phyloP scores from a whole-genome alignment of 2,329 filamentous ascomycete species.

The Atkinsonella hypoxylon region DNA sequence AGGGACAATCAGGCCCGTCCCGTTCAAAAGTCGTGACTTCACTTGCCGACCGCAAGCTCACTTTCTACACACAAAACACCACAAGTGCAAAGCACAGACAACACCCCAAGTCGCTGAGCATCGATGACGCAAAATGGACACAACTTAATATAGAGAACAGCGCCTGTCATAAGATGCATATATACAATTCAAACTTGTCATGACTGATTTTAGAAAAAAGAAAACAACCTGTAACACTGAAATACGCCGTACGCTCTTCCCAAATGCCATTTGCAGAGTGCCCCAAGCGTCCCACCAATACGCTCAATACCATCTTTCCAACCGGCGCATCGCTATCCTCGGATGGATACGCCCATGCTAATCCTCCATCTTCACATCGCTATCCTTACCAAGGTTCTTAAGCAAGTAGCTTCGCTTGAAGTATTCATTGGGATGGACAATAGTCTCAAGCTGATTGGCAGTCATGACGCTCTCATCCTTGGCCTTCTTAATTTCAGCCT shows the following conservation, averaged over 20 bases:
- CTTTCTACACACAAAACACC: no score
- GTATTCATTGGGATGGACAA: conserved; percentile 95
- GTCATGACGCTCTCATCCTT: conserved; percentile 64
- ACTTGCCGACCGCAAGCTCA: no score
- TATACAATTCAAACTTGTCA: no score
- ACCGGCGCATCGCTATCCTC: background rate
- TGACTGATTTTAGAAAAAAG: background rate
- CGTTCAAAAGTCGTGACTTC: no score
- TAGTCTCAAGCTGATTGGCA: conserved; percentile 74
- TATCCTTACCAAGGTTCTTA: conserved; percentile 57
- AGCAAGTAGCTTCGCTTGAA: conserved; percentile 90
- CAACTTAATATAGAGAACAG: no score
- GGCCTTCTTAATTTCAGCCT: conserved; percentile 61
- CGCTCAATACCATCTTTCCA: background rate
- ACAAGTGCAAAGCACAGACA: no score
- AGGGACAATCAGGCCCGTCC: no score
- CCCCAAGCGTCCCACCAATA: background rate
- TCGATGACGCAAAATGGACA: no score
- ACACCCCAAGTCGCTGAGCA: no score
- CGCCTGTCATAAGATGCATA: no score
- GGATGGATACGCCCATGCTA: conserved; percentile 18
- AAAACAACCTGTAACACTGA: background rate
- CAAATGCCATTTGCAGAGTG: background rate
- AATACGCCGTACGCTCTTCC: background rate
- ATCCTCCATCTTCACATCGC: conserved; percentile 46